Evolutionary conservation across 768 basidiomycete species (phyloP).

Genomic region (Xerocomellus chrysenteron): DNA sequence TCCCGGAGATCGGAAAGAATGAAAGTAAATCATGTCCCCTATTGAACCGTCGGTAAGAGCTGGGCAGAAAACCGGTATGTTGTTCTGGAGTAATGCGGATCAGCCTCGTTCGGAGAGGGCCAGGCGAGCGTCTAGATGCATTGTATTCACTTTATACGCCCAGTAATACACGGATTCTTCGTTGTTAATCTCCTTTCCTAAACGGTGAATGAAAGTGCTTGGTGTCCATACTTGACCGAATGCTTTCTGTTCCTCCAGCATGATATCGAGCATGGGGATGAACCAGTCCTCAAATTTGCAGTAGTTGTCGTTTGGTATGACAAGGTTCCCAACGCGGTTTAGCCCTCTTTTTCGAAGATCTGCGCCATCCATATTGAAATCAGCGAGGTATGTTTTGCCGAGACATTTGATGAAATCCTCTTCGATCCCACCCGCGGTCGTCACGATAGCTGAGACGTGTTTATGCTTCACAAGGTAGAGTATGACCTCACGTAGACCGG

Average conservation of each 20-base stretch:
- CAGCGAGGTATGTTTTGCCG: conserved; percentile 92
- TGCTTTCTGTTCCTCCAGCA: conserved; percentile 85
- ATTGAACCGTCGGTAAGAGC: conserved; percentile 97
- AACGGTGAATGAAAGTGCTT: conserved; percentile 85
- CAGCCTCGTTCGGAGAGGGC: conserved; percentile 22
- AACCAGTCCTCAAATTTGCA: conserved; percentile 99
- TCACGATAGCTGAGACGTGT: conserved; percentile 86
- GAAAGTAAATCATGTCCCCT: conserved; percentile 99
- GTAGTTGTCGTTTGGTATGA: conserved; percentile 98
- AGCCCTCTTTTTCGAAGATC: conserved; percentile 85
- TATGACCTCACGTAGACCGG: conserved; percentile 91
- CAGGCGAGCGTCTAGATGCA: conserved; percentile 12
- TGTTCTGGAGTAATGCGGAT: conserved; percentile 61
- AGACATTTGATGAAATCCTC: conserved; percentile 99
- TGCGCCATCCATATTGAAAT: conserved; percentile 90
- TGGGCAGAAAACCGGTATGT: conserved; percentile 98
- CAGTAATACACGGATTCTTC: conserved; percentile 99
- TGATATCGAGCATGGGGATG: conserved; percentile 85
- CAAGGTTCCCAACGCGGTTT: conserved; percentile 95
- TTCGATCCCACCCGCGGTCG: conserved; percentile 97
- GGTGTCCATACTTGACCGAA: conserved; percentile 81
- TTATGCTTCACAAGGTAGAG: conserved; percentile 90
- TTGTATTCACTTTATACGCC: conserved; percentile 89
- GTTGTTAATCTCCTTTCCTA: conserved; percentile 97
- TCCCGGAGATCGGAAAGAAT: conserved; percentile 86